Percentiles rank a stretch among this genome's conserved stretches.
Evolutionary conservation across 75 land plant species (phyloP).

Genomic region (Picea sitchensis): DNA sequence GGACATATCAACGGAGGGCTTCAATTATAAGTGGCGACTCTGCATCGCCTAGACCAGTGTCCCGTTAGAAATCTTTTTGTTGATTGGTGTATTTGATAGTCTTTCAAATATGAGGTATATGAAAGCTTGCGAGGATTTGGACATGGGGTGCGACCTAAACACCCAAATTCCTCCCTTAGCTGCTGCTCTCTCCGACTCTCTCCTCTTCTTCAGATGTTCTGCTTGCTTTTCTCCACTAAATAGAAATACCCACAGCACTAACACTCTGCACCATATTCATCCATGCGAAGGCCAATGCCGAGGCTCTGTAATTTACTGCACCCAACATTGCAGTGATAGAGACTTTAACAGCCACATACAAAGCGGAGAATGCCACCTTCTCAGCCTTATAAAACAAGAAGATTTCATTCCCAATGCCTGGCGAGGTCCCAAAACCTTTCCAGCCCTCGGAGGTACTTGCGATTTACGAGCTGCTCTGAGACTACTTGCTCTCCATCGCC

Average conservation of each 20-base stretch:
- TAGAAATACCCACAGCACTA: neutral
- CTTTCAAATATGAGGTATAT: neutral
- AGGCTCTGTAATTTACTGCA: constrained; percentile 29
- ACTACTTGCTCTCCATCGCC: constrained; percentile 18
- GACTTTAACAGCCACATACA: constrained; percentile 20
- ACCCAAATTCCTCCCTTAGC: constrained; percentile 34
- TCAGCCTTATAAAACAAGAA: constrained; percentile 3
- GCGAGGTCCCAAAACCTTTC: neutral
- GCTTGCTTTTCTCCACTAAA: constrained; percentile 19
- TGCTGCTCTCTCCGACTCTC: constrained; percentile 12
- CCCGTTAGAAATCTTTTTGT: too few relatives aligned
- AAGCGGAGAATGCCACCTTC: constrained; percentile 38
- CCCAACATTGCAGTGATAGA: constrained; percentile 19
- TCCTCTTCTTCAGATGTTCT: constrained; percentile 30
- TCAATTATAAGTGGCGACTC: too few relatives aligned
- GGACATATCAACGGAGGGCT: too few relatives aligned
- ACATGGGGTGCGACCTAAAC: constrained; percentile 24
- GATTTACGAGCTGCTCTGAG: constrained; percentile 48
- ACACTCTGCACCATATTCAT: neutral
- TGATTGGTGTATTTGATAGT: too few relatives aligned
- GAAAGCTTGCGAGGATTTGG: constrained; percentile 23
- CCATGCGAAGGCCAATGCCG: constrained; percentile 8
- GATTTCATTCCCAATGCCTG: neutral
- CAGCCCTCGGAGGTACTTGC: constrained; percentile 11
- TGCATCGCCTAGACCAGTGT: too few relatives aligned